Base-by-base conservation (phyloP, 2,329 filamentous ascomycete genomes). In the Paecilomyces variotii region DNA sequence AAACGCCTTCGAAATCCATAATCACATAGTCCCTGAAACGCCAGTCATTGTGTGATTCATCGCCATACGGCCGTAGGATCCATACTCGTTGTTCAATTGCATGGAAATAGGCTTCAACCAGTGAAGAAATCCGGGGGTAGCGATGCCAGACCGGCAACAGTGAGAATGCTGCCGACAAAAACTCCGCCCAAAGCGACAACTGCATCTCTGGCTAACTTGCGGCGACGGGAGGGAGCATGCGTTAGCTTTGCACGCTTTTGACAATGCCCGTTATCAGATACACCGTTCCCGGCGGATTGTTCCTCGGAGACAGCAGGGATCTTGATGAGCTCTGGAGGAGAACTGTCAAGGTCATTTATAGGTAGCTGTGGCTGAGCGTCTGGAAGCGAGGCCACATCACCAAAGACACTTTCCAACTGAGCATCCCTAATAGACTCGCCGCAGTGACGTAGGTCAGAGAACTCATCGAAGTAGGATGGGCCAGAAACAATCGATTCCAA, bases 91-190 rank as follows among this genome's bases (percentile, higher is more conserved):
- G 3, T 32, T 19, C 10, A 45, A 9, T 45, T 45, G n/a, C n/a
- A 45, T 45, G 14, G 19, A 24, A 45, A 45, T 45, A 14, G 19
- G 39, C n/a, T 45, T 63, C 65, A 76, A 45, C 6, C 25, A 52
- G 19, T 52, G 63, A 78, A 78, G 62, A 72, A 78, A 56, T 77
- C 74, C 4, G 71, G 66, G 7, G 77, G 77, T 12, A 79, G 68
- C 26, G 75, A 68, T 11, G 75, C 74, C 52, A 79, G 67, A 19
- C 72, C 64, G 50, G 72, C 68, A 49, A 79, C 68, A 14, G 74
- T 74, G 25, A 75, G 72, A 34, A 78, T 65, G 4, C 75, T 72
- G 54, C 77, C 77, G 51, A 76, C 68, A 14, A 77, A 59, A 35
- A 74, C 74, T 26, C 76, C 75, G 4, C 74, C 61, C 2, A 74